Percentiles rank a stretch among this genome's conserved stretches.
These are phyloP conservation scores for Pichia sp. DNA, from an alignment of 1,139 yeast genomes.

Conservation along the genomic window DNA sequence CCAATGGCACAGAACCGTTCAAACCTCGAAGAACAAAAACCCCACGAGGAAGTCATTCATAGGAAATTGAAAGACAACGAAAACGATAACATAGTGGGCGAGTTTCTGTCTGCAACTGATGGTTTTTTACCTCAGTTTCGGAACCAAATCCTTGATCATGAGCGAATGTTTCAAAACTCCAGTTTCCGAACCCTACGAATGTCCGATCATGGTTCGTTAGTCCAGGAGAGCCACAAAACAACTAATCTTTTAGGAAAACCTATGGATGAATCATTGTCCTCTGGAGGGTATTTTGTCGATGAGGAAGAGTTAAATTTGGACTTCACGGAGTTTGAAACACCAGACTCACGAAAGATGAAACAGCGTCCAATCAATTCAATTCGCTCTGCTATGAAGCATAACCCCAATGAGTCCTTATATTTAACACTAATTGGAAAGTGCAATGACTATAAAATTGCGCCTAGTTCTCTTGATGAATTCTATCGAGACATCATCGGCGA, in stretches of 20 bases:
- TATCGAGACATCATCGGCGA: not conserved
- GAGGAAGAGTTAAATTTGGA: conserved; percentile 14
- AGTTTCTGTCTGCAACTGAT: not conserved
- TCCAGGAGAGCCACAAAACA: conserved; percentile 8
- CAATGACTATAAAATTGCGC: not conserved
- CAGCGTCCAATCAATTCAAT: not conserved
- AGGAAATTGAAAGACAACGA: not conserved
- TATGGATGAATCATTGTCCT: not conserved
- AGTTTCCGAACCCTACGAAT: conserved; percentile 10
- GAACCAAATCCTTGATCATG: not conserved
- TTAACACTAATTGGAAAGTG: not conserved
- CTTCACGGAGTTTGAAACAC: not conserved
- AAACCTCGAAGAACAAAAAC: not conserved
- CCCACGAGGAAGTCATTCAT: not conserved
- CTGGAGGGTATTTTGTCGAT: conserved; percentile 1
- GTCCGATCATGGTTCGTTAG: conserved; percentile 17
- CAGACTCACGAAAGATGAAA: not conserved
- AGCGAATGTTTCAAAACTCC: conserved; percentile 4
- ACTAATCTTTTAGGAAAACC: not conserved
- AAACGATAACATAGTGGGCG: not conserved
- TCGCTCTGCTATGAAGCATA: not conserved
- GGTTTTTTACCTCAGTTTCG: not conserved
- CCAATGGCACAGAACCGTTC: not conserved
- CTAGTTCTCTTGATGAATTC: conserved; percentile 7
- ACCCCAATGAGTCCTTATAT: conserved; percentile 1